These are phyloP conservation scores for Fragaria nilgerrensis DNA, from an alignment of 306 rosid genomes.

Conservation along the genomic window DNA sequence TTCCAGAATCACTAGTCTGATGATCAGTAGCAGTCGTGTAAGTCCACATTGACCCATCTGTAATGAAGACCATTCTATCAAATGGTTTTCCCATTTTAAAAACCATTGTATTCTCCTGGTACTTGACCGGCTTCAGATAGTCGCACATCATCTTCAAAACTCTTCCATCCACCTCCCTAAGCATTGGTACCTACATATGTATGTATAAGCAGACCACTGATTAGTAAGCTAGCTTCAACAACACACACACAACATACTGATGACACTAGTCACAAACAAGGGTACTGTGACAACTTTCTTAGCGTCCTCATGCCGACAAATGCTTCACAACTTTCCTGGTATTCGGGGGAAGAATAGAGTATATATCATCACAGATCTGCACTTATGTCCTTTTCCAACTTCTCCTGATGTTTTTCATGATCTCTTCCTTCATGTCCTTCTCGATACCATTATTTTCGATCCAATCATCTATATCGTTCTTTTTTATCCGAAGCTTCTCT, in stretches of 20 bases:
- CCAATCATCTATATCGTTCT: background rate
- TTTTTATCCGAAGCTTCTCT: background rate
- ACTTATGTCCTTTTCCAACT: background rate
- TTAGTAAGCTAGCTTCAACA: background rate
- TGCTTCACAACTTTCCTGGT: background rate
- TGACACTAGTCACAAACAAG: no score
- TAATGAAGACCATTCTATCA: constrained; percentile 10
- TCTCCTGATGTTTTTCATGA: background rate
- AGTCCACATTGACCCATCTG: constrained; percentile 1
- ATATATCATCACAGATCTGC: background rate
- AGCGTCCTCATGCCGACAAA: background rate
- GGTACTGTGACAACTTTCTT: background rate
- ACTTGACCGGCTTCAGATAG: background rate
- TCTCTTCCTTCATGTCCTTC: background rate
- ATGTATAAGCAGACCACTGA: background rate
- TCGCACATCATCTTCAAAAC: background rate
- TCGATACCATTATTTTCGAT: background rate
- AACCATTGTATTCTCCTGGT: background rate
- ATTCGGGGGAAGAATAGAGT: background rate
- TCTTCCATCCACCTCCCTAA: background rate
- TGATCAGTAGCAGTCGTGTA: background rate
- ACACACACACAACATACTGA: background rate
- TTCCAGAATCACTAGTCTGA: background rate
- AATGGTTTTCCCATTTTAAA: constrained; percentile 5
- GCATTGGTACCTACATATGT: background rate